phyloP scores from a whole-genome alignment of 306 rosid species.

The Dryas drummondii region DNA sequence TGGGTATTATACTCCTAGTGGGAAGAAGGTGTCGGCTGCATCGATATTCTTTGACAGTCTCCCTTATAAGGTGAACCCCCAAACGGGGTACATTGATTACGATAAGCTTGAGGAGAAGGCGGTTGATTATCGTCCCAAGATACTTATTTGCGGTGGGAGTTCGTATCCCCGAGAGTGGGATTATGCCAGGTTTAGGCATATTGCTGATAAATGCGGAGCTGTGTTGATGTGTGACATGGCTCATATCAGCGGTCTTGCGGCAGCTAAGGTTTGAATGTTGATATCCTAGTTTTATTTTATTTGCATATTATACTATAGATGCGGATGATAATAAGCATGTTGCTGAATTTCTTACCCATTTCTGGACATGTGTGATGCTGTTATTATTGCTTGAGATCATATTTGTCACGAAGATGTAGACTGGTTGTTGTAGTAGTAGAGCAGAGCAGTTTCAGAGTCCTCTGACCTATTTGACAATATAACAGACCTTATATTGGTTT shows the following conservation, averaged over 20 bases:
- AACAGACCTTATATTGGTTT: background rate
- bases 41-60: conserved; percentile 76
- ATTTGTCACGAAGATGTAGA: background rate
- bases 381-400: background rate
- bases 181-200: conserved; percentile 59
- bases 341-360: background rate
- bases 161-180: conserved; percentile 90
- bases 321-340: background rate
- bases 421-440: background rate
- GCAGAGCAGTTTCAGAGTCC: background rate
- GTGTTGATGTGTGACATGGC: conserved; percentile 89
- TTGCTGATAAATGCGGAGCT: conserved; percentile 85
- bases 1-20: conserved; percentile 69
- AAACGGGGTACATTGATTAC: conserved; percentile 64
- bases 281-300: background rate
- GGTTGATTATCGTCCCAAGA: conserved; percentile 70
- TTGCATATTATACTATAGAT: background rate
- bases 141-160: conserved; percentile 87
- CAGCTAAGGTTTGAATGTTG: conserved; percentile 59
- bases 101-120: conserved; percentile 89
- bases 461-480: background rate
- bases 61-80: conserved; percentile 75
- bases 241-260: conserved; percentile 87
- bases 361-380: background rate
- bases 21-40: conserved; percentile 72